phyloP scores from a whole-genome alignment of 441 rosid genomes.

The Biscutella laevigata region DNA sequence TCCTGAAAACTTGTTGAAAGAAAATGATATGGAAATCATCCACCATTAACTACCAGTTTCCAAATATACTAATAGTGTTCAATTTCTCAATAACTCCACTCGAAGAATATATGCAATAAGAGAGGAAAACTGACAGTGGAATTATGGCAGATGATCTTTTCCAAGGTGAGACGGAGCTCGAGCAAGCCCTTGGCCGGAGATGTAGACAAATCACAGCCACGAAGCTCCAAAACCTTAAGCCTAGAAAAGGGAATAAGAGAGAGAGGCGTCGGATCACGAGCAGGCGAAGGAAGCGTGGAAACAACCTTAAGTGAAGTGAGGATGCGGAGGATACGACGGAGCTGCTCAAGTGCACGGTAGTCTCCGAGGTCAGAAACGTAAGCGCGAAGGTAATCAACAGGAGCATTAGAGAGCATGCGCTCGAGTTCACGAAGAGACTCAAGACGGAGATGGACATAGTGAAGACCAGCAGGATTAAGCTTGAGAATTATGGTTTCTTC shows the following conservation, averaged over 20 bases:
- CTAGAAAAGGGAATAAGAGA: slow-evolving; percentile 71
- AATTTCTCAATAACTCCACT: no score
- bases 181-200: slow-evolving; percentile 89
- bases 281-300: slow-evolving; percentile 61
- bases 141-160: slow-evolving; percentile 84
- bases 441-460: slow-evolving; percentile 81
- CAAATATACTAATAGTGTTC: neutral
- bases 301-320: slow-evolving; percentile 74
- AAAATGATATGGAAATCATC: no score
- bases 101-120: no score
- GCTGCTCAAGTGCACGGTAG: slow-evolving; percentile 90
- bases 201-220: slow-evolving; percentile 88
- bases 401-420: slow-evolving; percentile 69
- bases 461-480: slow-evolving; percentile 89
- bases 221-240: slow-evolving; percentile 68
- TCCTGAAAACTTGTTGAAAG: neutral
- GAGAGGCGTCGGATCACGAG: slow-evolving; percentile 83
- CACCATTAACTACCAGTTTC: neutral
- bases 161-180: slow-evolving; percentile 73
- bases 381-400: slow-evolving; percentile 92
- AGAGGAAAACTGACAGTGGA: slow-evolving; percentile 64
- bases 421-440: slow-evolving; percentile 84
- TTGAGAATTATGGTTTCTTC: slow-evolving; percentile 63
- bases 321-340: slow-evolving; percentile 71
- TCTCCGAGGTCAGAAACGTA: slow-evolving; percentile 91